Base-by-base conservation (phyloP, 306 rosid genomes). In the Sechiopsis laciniata region DNA sequence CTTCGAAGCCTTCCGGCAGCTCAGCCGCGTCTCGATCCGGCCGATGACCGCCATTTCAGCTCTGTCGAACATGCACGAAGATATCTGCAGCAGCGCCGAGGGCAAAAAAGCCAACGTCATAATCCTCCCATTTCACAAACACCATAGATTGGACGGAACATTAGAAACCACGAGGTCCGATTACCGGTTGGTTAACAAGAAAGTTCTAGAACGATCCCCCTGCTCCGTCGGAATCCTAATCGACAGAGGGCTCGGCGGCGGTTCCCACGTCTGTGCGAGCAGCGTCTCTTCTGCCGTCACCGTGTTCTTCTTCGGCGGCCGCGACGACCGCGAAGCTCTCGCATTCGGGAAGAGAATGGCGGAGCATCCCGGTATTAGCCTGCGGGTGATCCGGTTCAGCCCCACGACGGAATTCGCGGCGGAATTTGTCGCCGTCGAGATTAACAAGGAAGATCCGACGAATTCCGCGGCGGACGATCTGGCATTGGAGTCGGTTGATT, bases 241-340 rank as follows among this genome's bases (percentile, higher is more conserved):
- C 16, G 91, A 89, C 85, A 86, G 96, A 0, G 90, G 91, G 2
- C 85, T 88, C n/a, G 95, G 95, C 51, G 95, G 91, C n/a, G 67
- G 66, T 60, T 77, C 82, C 9, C 89, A 89, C 48, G 71, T 85
- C 15, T 21, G 81, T 2, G 79, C 90, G 10, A 83, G 90, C 7
- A 67, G 79, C 32, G 81, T 85, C 22, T 78, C 77, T 22, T 84
- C 79, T 11, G 10, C 24, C 11, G 5, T 78, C 7, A 76, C 84
- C 0, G 85, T 83, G 19, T 56, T 85, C 0, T 89, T 85, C 80
- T 87, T 87, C 46, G 91, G 91, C 0, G 96, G 96, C 3, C 35
- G 22, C 13, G 91, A 89, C 58, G 96, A 89, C 73, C 78, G 76
- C 0, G 96, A 89, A 68, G 96, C 96, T 19, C 77, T 89, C 29